Evolutionary conservation across 805 yeast genomes (phyloP).

Genomic region (Saturnispora serradocipensis): DNA sequence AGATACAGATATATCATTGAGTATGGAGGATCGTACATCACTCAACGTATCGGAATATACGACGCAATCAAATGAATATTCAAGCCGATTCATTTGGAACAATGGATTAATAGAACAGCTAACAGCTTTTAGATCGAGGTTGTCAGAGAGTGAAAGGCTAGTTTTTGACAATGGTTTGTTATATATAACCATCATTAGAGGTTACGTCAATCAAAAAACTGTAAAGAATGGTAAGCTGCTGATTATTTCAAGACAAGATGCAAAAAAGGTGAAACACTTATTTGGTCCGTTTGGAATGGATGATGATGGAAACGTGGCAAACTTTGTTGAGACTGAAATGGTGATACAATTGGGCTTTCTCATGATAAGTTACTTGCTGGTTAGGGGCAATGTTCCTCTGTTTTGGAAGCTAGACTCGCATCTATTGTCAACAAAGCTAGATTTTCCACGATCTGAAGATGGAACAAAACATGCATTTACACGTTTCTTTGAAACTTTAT

Average conservation of each 20-base stretch:
- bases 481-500: slow-evolving; percentile 39
- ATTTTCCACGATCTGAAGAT: slow-evolving; percentile 43
- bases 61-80: slow-evolving; percentile 30
- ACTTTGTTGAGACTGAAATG: slow-evolving; percentile 44
- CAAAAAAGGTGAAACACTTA: slow-evolving; percentile 36
- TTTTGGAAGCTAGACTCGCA: slow-evolving; percentile 44
- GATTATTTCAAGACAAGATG: slow-evolving; percentile 43
- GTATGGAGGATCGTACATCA: slow-evolving; percentile 33
- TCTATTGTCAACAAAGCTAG: slow-evolving; percentile 35
- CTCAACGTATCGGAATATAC: slow-evolving; percentile 4
- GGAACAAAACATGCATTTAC: slow-evolving; percentile 44
- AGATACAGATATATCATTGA: slow-evolving; percentile 38
- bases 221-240: slow-evolving; percentile 27
- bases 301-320: slow-evolving; percentile 54
- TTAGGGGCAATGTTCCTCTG: slow-evolving; percentile 47
- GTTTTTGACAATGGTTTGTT: slow-evolving; percentile 40
- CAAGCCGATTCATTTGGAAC: slow-evolving; percentile 44
- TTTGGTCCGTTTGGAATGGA: slow-evolving; percentile 54
- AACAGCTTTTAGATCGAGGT: slow-evolving; percentile 36
- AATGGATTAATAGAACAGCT: slow-evolving; percentile 36
- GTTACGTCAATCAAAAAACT: slow-evolving; percentile 36
- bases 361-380: slow-evolving; percentile 33
- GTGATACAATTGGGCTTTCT: slow-evolving; percentile 30
- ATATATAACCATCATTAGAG: slow-evolving; percentile 39
- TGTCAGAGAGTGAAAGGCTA: slow-evolving; percentile 32